Percentiles rank a stretch among this genome's conserved stretches.
These are phyloP conservation scores for Aspergillus tanneri DNA, from an alignment of 2,329 filamentous ascomycete species.

Conservation along the genomic window DNA sequence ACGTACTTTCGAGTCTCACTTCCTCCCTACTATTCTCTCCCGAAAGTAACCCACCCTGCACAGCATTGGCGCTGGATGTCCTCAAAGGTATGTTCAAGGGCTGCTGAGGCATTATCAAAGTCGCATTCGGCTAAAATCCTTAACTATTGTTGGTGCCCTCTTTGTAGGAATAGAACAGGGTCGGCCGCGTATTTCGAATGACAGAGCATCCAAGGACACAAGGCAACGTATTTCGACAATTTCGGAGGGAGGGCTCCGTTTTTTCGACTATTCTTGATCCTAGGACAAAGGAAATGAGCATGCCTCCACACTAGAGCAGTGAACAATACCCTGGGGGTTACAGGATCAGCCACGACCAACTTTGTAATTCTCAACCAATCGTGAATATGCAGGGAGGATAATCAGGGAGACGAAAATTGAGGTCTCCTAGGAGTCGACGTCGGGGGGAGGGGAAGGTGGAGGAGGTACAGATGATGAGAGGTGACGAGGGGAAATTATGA, in stretches of 20 bases:
- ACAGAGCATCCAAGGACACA: too few species aligned
- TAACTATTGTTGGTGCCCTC: not conserved
- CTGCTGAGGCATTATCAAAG: slow-evolving; percentile 13
- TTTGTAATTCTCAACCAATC: not conserved
- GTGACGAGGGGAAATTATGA: not conserved
- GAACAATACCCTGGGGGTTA: not conserved
- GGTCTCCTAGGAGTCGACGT: not conserved
- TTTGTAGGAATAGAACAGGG: not conserved
- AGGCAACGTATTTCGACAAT: too few species aligned
- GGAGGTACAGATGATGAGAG: not conserved
- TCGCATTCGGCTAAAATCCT: not conserved
- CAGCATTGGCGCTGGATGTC: slow-evolving; percentile 20
- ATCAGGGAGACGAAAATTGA: not conserved
- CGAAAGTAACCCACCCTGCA: slow-evolving; percentile 9
- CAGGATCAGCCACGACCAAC: not conserved
- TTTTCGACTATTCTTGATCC: not conserved
- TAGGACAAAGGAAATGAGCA: not conserved
- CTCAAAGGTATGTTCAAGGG: slow-evolving; percentile 18
- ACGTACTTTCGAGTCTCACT: slow-evolving; percentile 20
- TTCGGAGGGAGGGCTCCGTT: not conserved
- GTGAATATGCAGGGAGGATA: not conserved
- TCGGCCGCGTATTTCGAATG: not conserved
- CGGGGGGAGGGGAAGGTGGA: not conserved
- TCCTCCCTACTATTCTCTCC: slow-evolving; percentile 19
- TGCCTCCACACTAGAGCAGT: not conserved